Evolutionary conservation across 345 rosid species (phyloP).

Genomic region (Corymbia maculata): DNA sequence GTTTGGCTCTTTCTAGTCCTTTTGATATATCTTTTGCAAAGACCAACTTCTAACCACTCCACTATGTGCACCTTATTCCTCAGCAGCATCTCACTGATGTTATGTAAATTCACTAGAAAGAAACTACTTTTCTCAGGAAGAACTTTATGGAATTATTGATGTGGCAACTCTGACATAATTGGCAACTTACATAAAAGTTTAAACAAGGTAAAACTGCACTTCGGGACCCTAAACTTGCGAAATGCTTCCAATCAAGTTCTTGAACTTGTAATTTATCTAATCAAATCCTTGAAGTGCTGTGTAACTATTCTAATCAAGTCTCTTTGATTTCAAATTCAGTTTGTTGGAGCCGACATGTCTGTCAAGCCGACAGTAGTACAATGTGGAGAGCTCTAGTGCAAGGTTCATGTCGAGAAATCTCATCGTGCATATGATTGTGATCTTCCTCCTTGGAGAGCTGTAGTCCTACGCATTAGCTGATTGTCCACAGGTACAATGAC

Average conservation of each 20-base stretch:
- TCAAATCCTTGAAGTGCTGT: not conserved
- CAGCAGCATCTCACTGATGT: not conserved
- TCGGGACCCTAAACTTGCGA: not conserved
- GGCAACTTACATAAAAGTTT: not conserved
- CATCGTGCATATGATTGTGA: not conserved
- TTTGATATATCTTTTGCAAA: not conserved
- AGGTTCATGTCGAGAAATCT: not conserved
- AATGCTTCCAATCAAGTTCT: not conserved
- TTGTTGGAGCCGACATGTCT: not conserved
- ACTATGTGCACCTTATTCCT: not conserved
- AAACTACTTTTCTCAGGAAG: not conserved
- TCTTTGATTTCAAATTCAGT: not conserved
- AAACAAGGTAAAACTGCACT: not conserved
- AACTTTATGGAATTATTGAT: not conserved
- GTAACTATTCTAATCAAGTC: not conserved
- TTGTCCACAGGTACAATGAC: not conserved
- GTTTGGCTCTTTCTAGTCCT: not conserved
- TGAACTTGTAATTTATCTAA: not conserved
- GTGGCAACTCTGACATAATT: not conserved
- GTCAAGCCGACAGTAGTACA: not conserved
- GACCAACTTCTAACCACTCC: not conserved
- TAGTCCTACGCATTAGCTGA: not conserved
- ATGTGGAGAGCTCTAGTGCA: not conserved
- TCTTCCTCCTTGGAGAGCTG: not conserved
- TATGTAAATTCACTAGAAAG: not conserved